Percentiles rank a stretch among this genome's conserved stretches.
Conservation (phyloP, 2,329 filamentous ascomycete species). For the Alternaria incomplexa region DNA sequence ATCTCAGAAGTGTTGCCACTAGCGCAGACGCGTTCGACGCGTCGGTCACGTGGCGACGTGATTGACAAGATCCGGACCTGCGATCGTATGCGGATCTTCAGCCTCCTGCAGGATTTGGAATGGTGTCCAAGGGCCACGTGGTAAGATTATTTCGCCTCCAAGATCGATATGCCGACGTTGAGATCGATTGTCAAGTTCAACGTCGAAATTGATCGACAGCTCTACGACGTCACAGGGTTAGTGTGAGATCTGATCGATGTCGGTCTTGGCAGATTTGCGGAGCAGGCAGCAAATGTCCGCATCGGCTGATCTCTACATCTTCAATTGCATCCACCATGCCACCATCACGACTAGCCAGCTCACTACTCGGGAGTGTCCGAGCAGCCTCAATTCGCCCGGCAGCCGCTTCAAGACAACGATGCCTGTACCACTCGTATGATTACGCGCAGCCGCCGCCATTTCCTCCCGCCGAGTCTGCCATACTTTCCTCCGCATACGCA, state of each 20-base stretch:
- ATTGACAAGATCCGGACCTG: background rate
- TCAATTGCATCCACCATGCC: slow-evolving; percentile 32
- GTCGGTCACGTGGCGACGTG: slow-evolving; percentile 22
- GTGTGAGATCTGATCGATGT: slow-evolving; percentile 16
- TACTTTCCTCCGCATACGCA: slow-evolving; percentile 79
- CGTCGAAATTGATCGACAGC: background rate
- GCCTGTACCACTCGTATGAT: slow-evolving; percentile 46
- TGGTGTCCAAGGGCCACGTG: background rate
- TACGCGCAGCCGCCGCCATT: slow-evolving; percentile 63
- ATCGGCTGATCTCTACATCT: slow-evolving; percentile 18
- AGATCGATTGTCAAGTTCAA: background rate
- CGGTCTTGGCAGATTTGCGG: slow-evolving; percentile 29
- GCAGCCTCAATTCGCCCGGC: slow-evolving; percentile 24
- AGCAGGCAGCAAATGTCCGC: slow-evolving; percentile 20
- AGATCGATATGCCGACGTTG: background rate
- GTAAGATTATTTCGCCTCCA: background rate
- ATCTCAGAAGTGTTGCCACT: slow-evolving; percentile 15
- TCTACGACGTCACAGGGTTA: slow-evolving; percentile 1
- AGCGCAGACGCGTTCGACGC: slow-evolving; percentile 19
- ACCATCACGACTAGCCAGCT: slow-evolving; percentile 31
- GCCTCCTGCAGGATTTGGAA: background rate
- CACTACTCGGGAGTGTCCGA: slow-evolving; percentile 33
- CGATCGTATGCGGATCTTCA: background rate
- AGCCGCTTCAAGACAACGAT: slow-evolving; percentile 23
- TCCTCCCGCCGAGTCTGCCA: slow-evolving; percentile 71